Percentiles rank a stretch among this genome's conserved stretches.
These are phyloP conservation scores for Chytriomyces sp. DNA, from an alignment of 192 early-diverging fungal genomes.

Conservation along the genomic window DNA sequence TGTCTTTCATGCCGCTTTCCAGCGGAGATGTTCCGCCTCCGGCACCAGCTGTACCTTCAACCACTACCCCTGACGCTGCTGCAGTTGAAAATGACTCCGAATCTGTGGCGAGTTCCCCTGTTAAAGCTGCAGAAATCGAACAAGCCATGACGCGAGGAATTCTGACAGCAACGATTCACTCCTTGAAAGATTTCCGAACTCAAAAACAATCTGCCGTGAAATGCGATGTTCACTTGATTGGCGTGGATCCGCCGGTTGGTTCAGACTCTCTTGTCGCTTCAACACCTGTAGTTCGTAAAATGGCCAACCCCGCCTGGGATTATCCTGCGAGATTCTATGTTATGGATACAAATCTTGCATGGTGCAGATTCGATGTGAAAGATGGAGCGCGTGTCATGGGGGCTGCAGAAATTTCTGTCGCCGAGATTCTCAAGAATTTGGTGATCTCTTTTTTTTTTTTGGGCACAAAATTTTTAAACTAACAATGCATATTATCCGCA, in stretches of 20 bases:
- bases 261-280: conserved; percentile 15
- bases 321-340: conserved; percentile 69
- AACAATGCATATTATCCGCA: conserved; percentile 45
- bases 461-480: conserved; percentile 40
- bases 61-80: no score
- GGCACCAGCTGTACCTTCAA: no score
- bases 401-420: conserved; percentile 47
- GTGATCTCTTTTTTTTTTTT: conserved; percentile 1
- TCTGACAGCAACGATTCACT: conserved; percentile 46
- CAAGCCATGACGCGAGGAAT: conserved; percentile 35
- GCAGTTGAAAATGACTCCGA: no score
- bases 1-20: background rate
- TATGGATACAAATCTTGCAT: conserved; percentile 65
- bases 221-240: conserved; percentile 44
- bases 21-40: background rate
- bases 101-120: background rate
- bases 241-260: background rate
- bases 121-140: background rate
- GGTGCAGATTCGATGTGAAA: conserved; percentile 65
- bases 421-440: conserved; percentile 51
- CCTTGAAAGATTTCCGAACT: conserved; percentile 49
- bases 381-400: conserved; percentile 54
- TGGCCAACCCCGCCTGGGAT: conserved; percentile 83
- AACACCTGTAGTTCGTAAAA: conserved; percentile 74
- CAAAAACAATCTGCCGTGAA: conserved; percentile 53